Evolutionary conservation across 2,329 filamentous ascomycete species (phyloP), one percentile per base, ranked within the genome.

Genomic region (Endoconidiophora polonica): DNA sequence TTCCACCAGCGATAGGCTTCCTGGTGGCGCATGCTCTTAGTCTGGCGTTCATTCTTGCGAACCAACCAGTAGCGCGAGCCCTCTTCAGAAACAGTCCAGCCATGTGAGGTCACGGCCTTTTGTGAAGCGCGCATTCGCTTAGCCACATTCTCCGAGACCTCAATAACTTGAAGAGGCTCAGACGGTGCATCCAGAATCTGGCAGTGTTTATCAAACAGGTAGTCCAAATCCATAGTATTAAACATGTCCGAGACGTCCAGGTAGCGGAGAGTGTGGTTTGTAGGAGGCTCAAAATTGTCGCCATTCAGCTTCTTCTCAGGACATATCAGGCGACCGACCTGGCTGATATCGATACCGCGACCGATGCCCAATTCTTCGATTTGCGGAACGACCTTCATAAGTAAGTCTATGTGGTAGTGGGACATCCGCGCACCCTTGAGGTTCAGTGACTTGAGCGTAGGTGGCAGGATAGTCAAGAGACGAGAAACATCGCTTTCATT

Each of bases 391-490:
- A 41, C 39, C 16, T 26, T 24, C 23, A 33, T 44, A 10, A 90
- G 67, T n/a, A 58, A 60, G 57, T 82, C 76, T 26, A 86, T 68
- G 59, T 90, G 83, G 0, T 70, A 70, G 1, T 70, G 62, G 36
- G 73, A 72, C 71, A 90, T 81, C 60, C 75, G 76, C 58, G 80
- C 81, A 24, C 85, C 85, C 56, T 83, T 84, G 37, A 91, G 65
- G 60, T 81, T 88, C 44, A 91, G 70, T 2, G 83, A 87, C 54
- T 76, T 76, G 12, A 91, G 71, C 2, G 79, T 79, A 9, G 64
- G 59, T 0, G 84, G 83, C 5, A 91, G 71, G 9, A 70, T 61
- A 0, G 79, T 76, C 2, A 91, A 70, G 7, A 91, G 70, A 40
- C 67, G 68, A 36, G 76, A 71, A 38, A 90, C 65, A 53, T 87